phyloP scores from a whole-genome alignment of 768 basidiomycete species.

The Suillus americanus region DNA sequence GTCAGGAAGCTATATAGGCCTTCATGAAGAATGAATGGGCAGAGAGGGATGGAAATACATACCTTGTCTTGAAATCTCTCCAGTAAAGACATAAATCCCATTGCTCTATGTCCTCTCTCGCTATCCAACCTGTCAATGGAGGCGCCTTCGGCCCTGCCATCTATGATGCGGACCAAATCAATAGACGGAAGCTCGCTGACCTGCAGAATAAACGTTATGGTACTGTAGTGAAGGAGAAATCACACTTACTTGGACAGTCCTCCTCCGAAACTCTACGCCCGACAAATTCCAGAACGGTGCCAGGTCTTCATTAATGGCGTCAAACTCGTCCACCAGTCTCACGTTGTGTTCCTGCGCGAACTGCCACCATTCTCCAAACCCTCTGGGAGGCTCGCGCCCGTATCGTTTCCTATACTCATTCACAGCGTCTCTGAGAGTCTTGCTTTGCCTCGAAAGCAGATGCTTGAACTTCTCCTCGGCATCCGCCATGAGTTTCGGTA shows the following conservation, averaged over 20 bases:
- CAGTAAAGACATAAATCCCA: slow-evolving; percentile 76
- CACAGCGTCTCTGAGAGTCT: slow-evolving; percentile 75
- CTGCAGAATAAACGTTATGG: slow-evolving; percentile 32
- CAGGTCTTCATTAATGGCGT: slow-evolving; percentile 74
- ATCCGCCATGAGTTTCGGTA: slow-evolving; percentile 78
- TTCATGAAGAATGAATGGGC: background rate
- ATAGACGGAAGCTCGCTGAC: slow-evolving; percentile 81
- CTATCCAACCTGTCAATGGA: slow-evolving; percentile 54
- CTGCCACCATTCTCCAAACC: slow-evolving; percentile 89
- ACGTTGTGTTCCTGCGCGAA: slow-evolving; percentile 75
- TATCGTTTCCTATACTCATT: slow-evolving; percentile 81
- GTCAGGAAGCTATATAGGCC: slow-evolving; percentile 67
- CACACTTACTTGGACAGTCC: slow-evolving; percentile 54
- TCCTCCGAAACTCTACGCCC: slow-evolving; percentile 67
- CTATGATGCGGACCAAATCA: slow-evolving; percentile 77
- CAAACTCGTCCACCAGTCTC: slow-evolving; percentile 89
- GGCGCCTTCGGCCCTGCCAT: slow-evolving; percentile 60
- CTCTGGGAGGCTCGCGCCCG: slow-evolving; percentile 76
- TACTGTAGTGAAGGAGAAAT: background rate
- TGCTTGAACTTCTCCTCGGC: slow-evolving; percentile 73
- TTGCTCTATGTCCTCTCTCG: slow-evolving; percentile 76
- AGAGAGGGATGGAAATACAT: slow-evolving; percentile 16
- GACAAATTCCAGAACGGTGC: slow-evolving; percentile 80
- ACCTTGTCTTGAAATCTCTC: slow-evolving; percentile 67
- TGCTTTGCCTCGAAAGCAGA: slow-evolving; percentile 74